Evolutionary conservation across 257 asterid genomes (phyloP).

Genomic region (Perilla frutescens): DNA sequence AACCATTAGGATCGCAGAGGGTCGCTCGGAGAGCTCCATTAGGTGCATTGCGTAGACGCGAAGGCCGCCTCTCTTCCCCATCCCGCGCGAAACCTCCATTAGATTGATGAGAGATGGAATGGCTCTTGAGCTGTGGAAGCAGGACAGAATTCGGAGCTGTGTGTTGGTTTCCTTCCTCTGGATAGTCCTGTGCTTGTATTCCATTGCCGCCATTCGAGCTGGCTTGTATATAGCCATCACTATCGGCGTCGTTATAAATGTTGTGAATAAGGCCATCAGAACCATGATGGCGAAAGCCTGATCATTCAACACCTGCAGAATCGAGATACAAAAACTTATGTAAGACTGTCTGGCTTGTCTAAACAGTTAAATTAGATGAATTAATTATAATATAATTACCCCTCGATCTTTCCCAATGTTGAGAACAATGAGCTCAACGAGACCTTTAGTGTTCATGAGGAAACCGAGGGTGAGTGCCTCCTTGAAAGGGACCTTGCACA

Average conservation of each 20-base stretch:
- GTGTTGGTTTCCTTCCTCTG: conserved; percentile 44
- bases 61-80: conserved; percentile 50
- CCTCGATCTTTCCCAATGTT: conserved; percentile 56
- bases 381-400: conserved; percentile 2
- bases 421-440: conserved; percentile 89
- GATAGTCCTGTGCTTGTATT: conserved; percentile 52
- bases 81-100: conserved; percentile 62
- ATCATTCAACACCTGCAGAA: conserved; percentile 61
- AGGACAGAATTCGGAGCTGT: conserved; percentile 52
- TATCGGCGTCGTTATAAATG: conserved; percentile 61
- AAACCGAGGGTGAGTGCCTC: conserved; percentile 83
- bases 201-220: conserved; percentile 41
- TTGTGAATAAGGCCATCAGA: conserved; percentile 66
- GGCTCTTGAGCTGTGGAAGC: conserved; percentile 57
- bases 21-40: conserved; percentile 60
- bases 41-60: conserved; percentile 71
- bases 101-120: conserved; percentile 60
- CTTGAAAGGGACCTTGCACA: conserved; percentile 54
- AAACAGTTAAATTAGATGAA: too few relatives aligned
- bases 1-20: conserved; percentile 64
- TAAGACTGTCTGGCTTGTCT: background rate
- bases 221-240: conserved; percentile 58
- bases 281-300: conserved; percentile 66
- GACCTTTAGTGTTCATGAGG: conserved; percentile 74
- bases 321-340: background rate